These are phyloP conservation scores for Penicillium roqueforti DNA, from an alignment of 495 filamentous ascomycete genomes.

Conservation along the genomic window DNA sequence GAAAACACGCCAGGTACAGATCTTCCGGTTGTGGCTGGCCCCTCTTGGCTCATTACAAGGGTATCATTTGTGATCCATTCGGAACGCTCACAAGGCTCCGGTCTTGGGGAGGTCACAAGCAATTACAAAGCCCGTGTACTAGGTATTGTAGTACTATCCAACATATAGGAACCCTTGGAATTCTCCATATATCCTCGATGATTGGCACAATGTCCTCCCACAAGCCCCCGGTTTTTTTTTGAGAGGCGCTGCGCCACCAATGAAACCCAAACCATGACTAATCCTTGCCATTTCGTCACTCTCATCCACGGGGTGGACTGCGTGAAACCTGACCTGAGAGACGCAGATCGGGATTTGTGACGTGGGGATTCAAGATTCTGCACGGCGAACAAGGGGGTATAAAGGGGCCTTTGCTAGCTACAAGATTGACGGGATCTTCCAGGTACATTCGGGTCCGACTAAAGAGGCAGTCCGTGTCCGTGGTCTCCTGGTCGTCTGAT, in stretches of 20 bases:
- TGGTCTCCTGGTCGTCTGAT: too few relatives aligned
- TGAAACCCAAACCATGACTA: neutral
- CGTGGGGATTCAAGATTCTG: conserved; percentile 4
- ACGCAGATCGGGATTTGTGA: conserved; percentile 1
- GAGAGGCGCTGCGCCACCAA: neutral
- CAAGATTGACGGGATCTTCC: too few relatives aligned
- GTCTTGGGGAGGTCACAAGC: conserved; percentile 1
- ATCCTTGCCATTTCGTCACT: conserved; percentile 6
- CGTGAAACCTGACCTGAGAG: neutral
- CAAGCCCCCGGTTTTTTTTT: neutral
- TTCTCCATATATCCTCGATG: neutral
- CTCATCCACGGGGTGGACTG: neutral
- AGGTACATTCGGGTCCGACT: neutral
- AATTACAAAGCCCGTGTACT: neutral
- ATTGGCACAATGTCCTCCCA: neutral
- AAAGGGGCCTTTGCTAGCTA: neutral
- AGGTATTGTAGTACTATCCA: neutral
- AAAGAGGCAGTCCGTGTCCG: too few relatives aligned
- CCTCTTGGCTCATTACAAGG: neutral
- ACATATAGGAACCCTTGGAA: neutral
- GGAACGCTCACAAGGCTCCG: neutral
- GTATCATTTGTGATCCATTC: neutral
- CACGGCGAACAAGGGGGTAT: neutral
- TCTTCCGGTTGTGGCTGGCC: conserved; percentile 6
- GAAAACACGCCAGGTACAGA: neutral